Conservation (phyloP, 768 basidiomycete species). For the Russula foetens region DNA sequence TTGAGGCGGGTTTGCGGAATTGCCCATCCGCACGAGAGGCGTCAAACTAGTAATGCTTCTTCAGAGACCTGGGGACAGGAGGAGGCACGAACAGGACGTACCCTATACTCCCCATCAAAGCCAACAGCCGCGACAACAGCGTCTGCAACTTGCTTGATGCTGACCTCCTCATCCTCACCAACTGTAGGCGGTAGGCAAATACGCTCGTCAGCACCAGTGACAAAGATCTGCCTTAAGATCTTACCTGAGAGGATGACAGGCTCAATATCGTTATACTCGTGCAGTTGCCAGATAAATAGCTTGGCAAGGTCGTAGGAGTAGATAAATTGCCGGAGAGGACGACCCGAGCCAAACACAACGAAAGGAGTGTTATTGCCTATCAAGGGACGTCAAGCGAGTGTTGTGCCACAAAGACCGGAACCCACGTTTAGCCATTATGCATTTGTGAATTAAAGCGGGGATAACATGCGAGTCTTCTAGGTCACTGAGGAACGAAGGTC, state of each 20-base stretch:
- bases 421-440: constrained; percentile 83
- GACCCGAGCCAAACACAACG: constrained; percentile 82
- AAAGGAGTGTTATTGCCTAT: constrained; percentile 72
- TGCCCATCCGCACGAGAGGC: constrained; percentile 82
- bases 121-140: constrained; percentile 81
- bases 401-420: constrained; percentile 4
- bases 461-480: constrained; percentile 91
- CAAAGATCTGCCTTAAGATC: constrained; percentile 1
- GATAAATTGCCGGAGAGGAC: constrained; percentile 94
- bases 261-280: constrained; percentile 88
- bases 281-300: constrained; percentile 87
- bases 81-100: constrained; percentile 28
- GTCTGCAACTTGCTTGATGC: constrained; percentile 84
- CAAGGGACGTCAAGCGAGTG: constrained; percentile 27
- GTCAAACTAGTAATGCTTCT: constrained; percentile 55
- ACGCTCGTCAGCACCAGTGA: neutral
- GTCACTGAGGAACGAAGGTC: constrained; percentile 42
- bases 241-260: constrained; percentile 86
- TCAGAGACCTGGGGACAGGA: neutral
- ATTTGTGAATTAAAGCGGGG: constrained; percentile 89
- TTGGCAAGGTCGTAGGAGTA: constrained; percentile 95
- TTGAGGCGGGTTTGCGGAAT: constrained; percentile 93
- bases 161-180: constrained; percentile 89
- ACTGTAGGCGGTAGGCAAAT: constrained; percentile 44
- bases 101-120: constrained; percentile 70